Conservation (phyloP, 805 yeast genomes). For the Saturnispora saitoi region DNA sequence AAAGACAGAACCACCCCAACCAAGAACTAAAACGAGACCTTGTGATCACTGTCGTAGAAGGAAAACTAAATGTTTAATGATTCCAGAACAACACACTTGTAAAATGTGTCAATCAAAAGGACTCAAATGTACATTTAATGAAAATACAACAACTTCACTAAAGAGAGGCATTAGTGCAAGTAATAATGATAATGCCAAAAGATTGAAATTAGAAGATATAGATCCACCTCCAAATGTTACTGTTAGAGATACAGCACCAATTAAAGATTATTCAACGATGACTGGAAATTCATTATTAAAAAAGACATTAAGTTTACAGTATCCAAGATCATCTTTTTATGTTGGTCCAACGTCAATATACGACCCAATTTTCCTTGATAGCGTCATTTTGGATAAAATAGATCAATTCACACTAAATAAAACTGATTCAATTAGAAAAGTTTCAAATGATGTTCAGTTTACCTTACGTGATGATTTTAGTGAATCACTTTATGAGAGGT, state of each 20-base stretch:
- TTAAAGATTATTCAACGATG: slow-evolving; percentile 58
- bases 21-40: slow-evolving; percentile 42
- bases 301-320: slow-evolving; percentile 67
- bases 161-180: slow-evolving; percentile 30
- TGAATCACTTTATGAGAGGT: slow-evolving; percentile 54
- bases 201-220: slow-evolving; percentile 29
- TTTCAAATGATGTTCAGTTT: slow-evolving; percentile 68
- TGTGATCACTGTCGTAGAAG: slow-evolving; percentile 82
- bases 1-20: slow-evolving; percentile 30
- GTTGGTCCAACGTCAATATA: slow-evolving; percentile 84
- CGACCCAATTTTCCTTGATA: slow-evolving; percentile 61
- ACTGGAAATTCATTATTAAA: slow-evolving; percentile 57
- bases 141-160: slow-evolving; percentile 34
- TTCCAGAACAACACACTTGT: slow-evolving; percentile 56
- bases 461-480: slow-evolving; percentile 74
- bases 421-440: slow-evolving; percentile 64
- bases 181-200: slow-evolving; percentile 18
- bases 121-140: slow-evolving; percentile 67
- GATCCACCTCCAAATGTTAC: slow-evolving; percentile 33
- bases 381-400: slow-evolving; percentile 55
- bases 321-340: slow-evolving; percentile 81
- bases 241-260: slow-evolving; percentile 47
- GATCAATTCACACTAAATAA: slow-evolving; percentile 74
- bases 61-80: slow-evolving; percentile 68
- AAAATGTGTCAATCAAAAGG: slow-evolving; percentile 70